Base-by-base conservation (phyloP, 1,139 yeast genomes). In the Zygoascus sp. region DNA sequence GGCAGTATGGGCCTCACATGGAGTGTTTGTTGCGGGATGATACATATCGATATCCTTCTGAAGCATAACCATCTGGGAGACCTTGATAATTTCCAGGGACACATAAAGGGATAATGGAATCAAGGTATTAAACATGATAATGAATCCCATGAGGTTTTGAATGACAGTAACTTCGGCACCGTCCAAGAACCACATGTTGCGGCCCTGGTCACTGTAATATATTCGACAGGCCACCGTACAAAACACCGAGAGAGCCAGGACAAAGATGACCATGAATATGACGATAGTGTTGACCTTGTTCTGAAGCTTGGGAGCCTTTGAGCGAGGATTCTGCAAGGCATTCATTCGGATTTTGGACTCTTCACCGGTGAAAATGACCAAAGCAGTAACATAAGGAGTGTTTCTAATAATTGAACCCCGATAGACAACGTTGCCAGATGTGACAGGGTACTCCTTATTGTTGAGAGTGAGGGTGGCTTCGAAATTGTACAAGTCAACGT, bases 311-410 rank as follows among this genome's bases (percentile, higher is more conserved):
- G 98, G 99, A 0, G 97, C 89, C 64, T 94, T 94, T 0, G 87
- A 83, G 57, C 97, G 75, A 10, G 96, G 95, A 58, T 86, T 85
- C 58, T 80, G 84, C 46, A 88, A 77, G 20, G 96, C 94, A 66
- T 94, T 94, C 96, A 89, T 87, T 65, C 98, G 76, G 46, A 92
- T 88, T 59, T 94, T 94, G 5, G 97, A 79, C 66, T 94, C 98
- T 66, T 89, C 97, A 50, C 99, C 98, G 0, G 95, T 82, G 70
- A 89, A 94, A 1, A 90, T 73, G 9, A 88, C 97, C 54, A 90
- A 61, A 0, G 97, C 98, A 38, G 86, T 62, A 4, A 80, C 74
- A 16, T 77, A 71, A 11, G 75, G 74, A 0, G 98, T 90, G 63
- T 94, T 92, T 62, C 98, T 76, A 36, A 92, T 67, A 38, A 89